Conservation (phyloP, 1,284 basidiomycete genomes). For the Entoloma clypeatum region DNA sequence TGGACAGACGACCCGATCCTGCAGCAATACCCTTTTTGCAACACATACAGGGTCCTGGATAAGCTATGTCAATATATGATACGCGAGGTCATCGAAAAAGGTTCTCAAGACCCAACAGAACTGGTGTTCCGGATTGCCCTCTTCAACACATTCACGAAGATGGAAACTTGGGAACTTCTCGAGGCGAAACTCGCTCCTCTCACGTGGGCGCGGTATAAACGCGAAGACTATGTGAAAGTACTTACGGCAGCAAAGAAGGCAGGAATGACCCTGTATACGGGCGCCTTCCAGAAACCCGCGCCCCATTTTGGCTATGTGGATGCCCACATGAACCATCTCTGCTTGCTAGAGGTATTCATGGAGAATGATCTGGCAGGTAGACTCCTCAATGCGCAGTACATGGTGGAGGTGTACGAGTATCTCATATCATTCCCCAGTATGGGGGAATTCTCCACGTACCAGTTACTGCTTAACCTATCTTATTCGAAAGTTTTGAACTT, state of each 20-base stretch:
- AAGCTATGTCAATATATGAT: slow-evolving; percentile 58
- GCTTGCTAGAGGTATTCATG: slow-evolving; percentile 55
- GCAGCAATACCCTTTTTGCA: slow-evolving; percentile 50
- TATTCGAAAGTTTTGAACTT: slow-evolving; percentile 56
- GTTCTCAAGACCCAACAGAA: slow-evolving; percentile 49
- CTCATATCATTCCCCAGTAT: slow-evolving; percentile 54
- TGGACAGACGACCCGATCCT: slow-evolving; percentile 58
- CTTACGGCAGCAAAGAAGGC: slow-evolving; percentile 36
- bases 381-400: slow-evolving; percentile 39
- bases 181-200: slow-evolving; percentile 44
- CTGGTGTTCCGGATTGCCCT: slow-evolving; percentile 58
- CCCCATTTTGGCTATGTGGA: slow-evolving; percentile 43
- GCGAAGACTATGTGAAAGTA: slow-evolving; percentile 43
- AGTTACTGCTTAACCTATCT: slow-evolving; percentile 52
- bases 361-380: slow-evolving; percentile 39
- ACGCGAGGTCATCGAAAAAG: slow-evolving; percentile 56
- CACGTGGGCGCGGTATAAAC: slow-evolving; percentile 48
- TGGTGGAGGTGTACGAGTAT: slow-evolving; percentile 53
- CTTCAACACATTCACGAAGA: slow-evolving; percentile 57
- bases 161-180: slow-evolving; percentile 59
- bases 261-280: slow-evolving; percentile 50
- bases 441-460: slow-evolving; percentile 59
- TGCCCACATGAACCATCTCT: slow-evolving; percentile 52
- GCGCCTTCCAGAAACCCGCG: slow-evolving; percentile 62
- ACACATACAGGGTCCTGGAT: slow-evolving; percentile 59